These are phyloP conservation scores for Xylariales sp. DNA, from an alignment of 2,329 filamentous ascomycete genomes.

Conservation along the genomic window DNA sequence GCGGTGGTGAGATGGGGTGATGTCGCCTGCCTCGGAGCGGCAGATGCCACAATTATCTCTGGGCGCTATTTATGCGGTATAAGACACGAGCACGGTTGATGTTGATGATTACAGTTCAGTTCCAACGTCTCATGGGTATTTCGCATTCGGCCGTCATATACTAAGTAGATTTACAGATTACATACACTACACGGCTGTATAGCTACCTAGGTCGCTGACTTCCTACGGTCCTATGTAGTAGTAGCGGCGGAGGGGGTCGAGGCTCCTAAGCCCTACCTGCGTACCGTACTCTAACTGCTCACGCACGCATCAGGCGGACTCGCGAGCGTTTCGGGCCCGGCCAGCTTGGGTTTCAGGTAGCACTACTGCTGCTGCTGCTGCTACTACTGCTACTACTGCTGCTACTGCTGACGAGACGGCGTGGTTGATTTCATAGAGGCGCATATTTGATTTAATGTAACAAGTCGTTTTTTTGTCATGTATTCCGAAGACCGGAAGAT, in stretches of 20 bases:
- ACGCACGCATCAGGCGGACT: neutral
- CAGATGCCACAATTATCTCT: conserved; percentile 1
- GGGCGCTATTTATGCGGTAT: conserved; percentile 21
- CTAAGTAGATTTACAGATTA: neutral
- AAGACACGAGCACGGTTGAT: neutral
- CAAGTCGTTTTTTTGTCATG: conserved; percentile 1
- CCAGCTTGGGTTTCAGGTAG: neutral
- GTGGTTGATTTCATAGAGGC: conserved; percentile 6
- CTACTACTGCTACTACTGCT: too few relatives aligned
- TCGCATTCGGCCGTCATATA: neutral
- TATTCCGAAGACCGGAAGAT: neutral
- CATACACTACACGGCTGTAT: neutral
- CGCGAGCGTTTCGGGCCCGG: conserved; percentile 10
- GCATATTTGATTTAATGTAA: conserved; percentile 11
- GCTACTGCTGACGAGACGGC: neutral
- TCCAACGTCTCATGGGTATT: neutral
- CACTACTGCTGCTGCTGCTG: too few relatives aligned
- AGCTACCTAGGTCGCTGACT: too few relatives aligned
- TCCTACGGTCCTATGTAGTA: too few relatives aligned
- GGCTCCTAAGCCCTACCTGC: neutral
- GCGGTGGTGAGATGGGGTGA: neutral
- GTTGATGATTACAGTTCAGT: neutral
- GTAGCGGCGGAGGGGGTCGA: neutral
- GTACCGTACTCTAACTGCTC: neutral
- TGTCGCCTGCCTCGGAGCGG: neutral